phyloP scores from a whole-genome alignment of 2,329 filamentous ascomycete genomes.

The Claviceps sorghi region DNA sequence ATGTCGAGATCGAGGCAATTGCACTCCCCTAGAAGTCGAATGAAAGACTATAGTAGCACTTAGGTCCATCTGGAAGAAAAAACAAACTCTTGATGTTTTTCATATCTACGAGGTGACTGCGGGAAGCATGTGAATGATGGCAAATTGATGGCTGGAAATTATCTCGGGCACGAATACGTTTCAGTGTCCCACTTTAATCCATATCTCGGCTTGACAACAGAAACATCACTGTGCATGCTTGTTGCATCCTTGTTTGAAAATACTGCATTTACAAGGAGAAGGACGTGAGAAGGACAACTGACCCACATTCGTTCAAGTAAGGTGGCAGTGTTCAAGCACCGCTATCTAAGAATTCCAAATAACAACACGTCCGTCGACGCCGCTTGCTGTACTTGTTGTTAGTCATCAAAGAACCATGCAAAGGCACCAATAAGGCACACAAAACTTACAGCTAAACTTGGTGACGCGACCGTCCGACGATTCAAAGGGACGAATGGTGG shows the following conservation, averaged over 20 bases:
- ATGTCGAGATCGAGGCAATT: conserved; percentile 84
- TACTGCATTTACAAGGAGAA: neutral
- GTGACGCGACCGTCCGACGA: conserved; percentile 47
- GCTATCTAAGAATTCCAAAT: conserved; percentile 52
- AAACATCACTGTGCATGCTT: neutral
- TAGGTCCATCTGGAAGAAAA: neutral
- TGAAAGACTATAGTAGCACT: neutral
- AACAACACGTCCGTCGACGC: conserved; percentile 69
- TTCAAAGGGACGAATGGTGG: conserved; percentile 65
- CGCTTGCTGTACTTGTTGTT: conserved; percentile 43
- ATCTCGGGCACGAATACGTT: neutral
- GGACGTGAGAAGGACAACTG: neutral
- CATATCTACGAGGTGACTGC: neutral
- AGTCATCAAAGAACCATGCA: conserved; percentile 11
- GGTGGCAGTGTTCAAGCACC: neutral
- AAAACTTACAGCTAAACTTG: conserved; percentile 75
- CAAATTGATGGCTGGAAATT: neutral
- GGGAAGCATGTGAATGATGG: neutral
- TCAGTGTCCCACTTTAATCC: neutral
- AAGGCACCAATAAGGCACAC: neutral
- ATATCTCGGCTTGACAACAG: neutral
- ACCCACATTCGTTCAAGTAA: neutral
- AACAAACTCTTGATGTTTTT: neutral
- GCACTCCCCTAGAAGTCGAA: conserved; percentile 41
- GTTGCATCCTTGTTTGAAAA: neutral